Evolutionary conservation across 1,139 yeast species (phyloP), one percentile per base, ranked within the genome.

Genomic region (Candida tropicalis): DNA sequence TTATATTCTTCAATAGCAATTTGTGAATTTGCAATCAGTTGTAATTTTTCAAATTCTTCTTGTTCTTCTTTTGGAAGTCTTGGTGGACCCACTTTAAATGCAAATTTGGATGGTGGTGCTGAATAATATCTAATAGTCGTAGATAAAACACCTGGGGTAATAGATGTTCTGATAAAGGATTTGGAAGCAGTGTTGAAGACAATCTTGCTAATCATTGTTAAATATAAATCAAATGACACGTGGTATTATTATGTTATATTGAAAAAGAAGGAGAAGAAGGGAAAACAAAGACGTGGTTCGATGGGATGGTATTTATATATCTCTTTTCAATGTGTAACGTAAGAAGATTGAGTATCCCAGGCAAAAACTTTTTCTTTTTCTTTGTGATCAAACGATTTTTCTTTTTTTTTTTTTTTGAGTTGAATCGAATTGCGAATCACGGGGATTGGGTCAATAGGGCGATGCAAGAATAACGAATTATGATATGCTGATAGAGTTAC

Each of bases 1-100:
- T 86, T 85, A 58, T 84, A 86, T 44, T 84, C 89, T 42, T 86
- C 93, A 35, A 87, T 84, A 2, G 91, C 90, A 7, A 83, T 81
- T 61, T 85, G 93, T 0, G 95, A 81, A 53, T 78, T 81, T 1
- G 98, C 98, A 36, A 84, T 76, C 58, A 79, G 82, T 58, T 90
- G 96, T 36, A 93, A 77, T 39, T 77, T 74, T 60, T 93, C 98
- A 64, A 93, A 93, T 66, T 93, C 99, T 55, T 85, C 89, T 63
- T 93, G 99, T 39, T 91, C 93, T 54, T 88, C 87, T 51, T 82
- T 81, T 13, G 95, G 88, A 18, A 93, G 74, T 48, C 82, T 79
- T 27, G 96, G 97, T 9, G 99, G 99, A 2, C 86, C 78, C 1
- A 97, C 95, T 25, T 45, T 39, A 43, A 44, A 54, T 32, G 68